Evolutionary conservation across 1,139 yeast species (phyloP), one percentile per base, ranked within the genome.

Genomic region (Saccharomyces hybrid): DNA sequence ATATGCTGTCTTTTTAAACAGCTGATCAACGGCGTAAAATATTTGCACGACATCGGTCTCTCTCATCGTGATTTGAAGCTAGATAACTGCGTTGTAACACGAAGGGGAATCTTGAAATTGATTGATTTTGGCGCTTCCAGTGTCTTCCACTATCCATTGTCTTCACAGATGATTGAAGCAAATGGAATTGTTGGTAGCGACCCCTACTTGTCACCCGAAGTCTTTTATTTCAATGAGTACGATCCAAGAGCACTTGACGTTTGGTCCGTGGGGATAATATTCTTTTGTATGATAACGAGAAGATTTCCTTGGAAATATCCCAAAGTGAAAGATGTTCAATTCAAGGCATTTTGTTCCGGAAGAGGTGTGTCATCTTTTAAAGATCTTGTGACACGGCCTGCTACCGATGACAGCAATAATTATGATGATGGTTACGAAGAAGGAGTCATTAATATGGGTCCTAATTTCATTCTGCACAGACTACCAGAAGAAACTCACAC

Each of bases 291-390:
- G 96, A 81, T 91, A 28, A 74, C 91, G 61, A 85, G 90, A 63
- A 77, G 96, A 64, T 91, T 91, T 73, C 98, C 98, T 1, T 91
- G 98, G 98, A 88, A 88, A 66, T 86, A 86, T 5, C 97, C 98
- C 3, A 82, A 82, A 62, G 75, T 81, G 28, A 79, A 84, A n/a
- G 98, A 91, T 71, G 82, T 83, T 57, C 85, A 95, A 56, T 91
- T 84, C 73, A 80, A 81, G 68, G 72, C 82, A 74, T 76, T 61
- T 67, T 75, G 61, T 71, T 48, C 38, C 4, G 48, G 49, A n/a
- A 52, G 56, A 49, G 27, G 47, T 28, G 47, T 14, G 11, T 59
- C 62, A 69, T 2, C 68, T 65, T 5, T 65, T 65, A 61, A 64
- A 56, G 63, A 64, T n/a, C 50, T 65, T 34, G 54, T 66, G 25